phyloP scores from a whole-genome alignment of 106 monocot genomes.

The Dendrobium chrysotoxum region DNA sequence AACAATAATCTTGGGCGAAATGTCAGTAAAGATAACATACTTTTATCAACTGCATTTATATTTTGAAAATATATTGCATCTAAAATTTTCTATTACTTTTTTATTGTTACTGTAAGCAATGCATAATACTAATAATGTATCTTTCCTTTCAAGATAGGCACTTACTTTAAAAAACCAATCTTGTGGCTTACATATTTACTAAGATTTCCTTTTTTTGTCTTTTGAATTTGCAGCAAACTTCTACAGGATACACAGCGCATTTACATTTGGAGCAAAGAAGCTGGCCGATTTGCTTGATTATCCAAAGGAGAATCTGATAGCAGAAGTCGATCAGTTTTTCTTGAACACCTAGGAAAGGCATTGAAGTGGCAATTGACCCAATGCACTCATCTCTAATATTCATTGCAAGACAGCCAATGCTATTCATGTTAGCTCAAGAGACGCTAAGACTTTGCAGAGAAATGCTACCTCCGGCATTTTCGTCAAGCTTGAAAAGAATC shows the following conservation, averaged over 20 bases:
- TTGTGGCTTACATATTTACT: too few relatives aligned
- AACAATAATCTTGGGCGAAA: conserved; percentile 95
- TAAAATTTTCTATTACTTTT: neutral
- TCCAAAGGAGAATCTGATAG: conserved; percentile 39
- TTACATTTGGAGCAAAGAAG: conserved; percentile 73
- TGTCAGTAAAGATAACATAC: conserved; percentile 38
- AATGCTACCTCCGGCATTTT: too few relatives aligned
- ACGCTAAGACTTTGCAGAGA: too few relatives aligned
- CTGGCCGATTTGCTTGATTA: conserved; percentile 56
- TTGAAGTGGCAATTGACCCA: conserved; percentile 51
- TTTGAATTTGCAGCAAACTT: conserved; percentile 27
- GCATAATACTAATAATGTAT: too few relatives aligned
- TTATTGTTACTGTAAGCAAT: neutral
- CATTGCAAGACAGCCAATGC: too few relatives aligned
- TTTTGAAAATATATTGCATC: neutral
- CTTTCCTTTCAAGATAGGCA: too few relatives aligned
- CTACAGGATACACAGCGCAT: conserved; percentile 65
- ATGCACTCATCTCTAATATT: conserved; percentile 35
- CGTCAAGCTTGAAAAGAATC: too few relatives aligned
- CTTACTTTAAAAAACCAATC: too few relatives aligned
- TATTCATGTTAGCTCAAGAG: too few relatives aligned
- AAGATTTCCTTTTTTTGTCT: too few relatives aligned
- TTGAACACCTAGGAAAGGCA: conserved; percentile 78
- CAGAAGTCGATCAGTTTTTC: conserved; percentile 72
- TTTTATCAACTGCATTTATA: neutral